phyloP scores from a whole-genome alignment of 176 grass and related monocot species.

The Eleusine coracana region DNA sequence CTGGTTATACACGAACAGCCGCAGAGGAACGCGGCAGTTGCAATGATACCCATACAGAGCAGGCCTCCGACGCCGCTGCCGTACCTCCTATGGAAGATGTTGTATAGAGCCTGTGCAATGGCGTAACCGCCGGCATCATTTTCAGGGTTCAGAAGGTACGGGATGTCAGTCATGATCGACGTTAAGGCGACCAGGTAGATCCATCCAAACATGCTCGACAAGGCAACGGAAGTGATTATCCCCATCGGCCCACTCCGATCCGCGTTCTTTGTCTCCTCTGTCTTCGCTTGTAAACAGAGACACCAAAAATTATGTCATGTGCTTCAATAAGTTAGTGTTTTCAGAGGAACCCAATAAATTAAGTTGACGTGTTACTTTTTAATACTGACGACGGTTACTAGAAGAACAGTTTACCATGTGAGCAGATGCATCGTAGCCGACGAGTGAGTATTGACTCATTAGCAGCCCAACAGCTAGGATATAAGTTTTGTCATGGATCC shows the following conservation, averaged over 20 bases:
- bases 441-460: conserved; percentile 66
- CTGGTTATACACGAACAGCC: conserved; percentile 50
- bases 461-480: conserved; percentile 62
- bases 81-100: conserved; percentile 47
- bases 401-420: conserved; percentile 55
- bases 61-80: conserved; percentile 53
- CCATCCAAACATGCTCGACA: conserved; percentile 62
- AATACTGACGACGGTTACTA: background rate
- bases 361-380: background rate
- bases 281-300: conserved; percentile 23
- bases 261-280: conserved; percentile 73
- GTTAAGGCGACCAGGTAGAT: conserved; percentile 54
- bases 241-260: conserved; percentile 57
- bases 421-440: conserved; percentile 68
- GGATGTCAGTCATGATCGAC: conserved; percentile 52
- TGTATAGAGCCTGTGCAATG: conserved; percentile 60
- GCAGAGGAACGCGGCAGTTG: conserved; percentile 55
- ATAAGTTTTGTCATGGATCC: conserved; percentile 51
- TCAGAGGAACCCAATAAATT: too few species aligned
- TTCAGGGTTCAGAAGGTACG: conserved; percentile 46
- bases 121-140: conserved; percentile 70
- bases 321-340: background rate
- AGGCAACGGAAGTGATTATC: conserved; percentile 53
- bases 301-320: background rate
- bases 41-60: conserved; percentile 49